phyloP scores from a whole-genome alignment of 106 monocot genomes.

The Triglochin maritima region DNA sequence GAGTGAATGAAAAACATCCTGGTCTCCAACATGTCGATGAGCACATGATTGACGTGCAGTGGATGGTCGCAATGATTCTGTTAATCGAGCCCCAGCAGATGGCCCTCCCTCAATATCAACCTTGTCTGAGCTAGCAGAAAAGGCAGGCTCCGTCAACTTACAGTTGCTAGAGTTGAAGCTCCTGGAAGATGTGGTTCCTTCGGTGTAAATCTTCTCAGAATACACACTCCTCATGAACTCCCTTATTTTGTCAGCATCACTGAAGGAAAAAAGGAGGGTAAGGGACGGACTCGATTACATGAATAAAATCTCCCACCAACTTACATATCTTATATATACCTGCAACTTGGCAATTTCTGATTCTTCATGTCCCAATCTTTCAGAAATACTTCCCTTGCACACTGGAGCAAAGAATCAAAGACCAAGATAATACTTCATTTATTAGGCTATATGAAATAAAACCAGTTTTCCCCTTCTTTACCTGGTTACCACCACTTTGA shows the following conservation, averaged over 20 bases:
- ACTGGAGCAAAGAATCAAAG: constrained; percentile 5
- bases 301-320: background rate
- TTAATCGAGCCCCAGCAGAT: constrained; percentile 10
- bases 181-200: constrained; percentile 52
- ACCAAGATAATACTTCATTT: background rate
- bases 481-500: constrained; percentile 31
- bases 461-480: background rate
- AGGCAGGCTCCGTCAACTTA: constrained; percentile 28
- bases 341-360: constrained; percentile 22
- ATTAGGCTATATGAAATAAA: background rate
- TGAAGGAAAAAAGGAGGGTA: constrained; percentile 21
- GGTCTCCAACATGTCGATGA: constrained; percentile 5
- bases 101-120: constrained; percentile 18
- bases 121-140: constrained; percentile 37
- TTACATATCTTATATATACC: constrained; percentile 5
- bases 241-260: constrained; percentile 70
- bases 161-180: constrained; percentile 50
- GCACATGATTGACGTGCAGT: constrained; percentile 15
- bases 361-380: constrained; percentile 22
- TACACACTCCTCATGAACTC: constrained; percentile 90
- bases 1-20: constrained; percentile 25
- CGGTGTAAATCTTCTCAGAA: constrained; percentile 77
- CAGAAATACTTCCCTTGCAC: constrained; percentile 25
- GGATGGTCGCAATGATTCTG: constrained; percentile 2
- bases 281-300: background rate